Evolutionary conservation across 768 basidiomycete genomes (phyloP), one percentile per base, ranked within the genome.

Genomic region (Naganishia randhawae): DNA sequence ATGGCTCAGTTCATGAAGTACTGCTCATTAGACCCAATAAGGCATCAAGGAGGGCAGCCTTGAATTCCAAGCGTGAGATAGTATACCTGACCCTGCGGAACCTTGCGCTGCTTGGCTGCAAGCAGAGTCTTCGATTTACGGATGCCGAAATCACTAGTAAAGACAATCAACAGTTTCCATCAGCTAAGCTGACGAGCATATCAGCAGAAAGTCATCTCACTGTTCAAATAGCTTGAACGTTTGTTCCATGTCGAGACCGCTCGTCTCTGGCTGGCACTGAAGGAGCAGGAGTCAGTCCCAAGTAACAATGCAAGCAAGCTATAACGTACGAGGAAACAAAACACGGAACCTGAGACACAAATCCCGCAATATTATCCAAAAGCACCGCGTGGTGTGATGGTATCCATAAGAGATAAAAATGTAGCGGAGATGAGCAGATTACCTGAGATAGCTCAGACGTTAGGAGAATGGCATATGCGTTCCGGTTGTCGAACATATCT

Each of bases 381-480:
- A 6, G 89, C 88, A 1, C 89, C 89, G 0, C 87, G 81, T 0
- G 89, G 88, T 1, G 89, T 89, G 72, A 89, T 89, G 37, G 81
- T 80, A 25, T 84, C 82, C 86, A 91, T 90, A 55, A 92, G 84
- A 7, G 87, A 88, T 54, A 90, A 85, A 79, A 90, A 92, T 8
- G 91, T 92, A 19, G 88, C 85, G 7, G 86, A 85, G 73, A 91
- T 89, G 73, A 91, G 82, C 35, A 91, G 82, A 78, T 91, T 92
- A 13, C 84, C 84, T 33, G 84, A 50, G 41, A 42, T 19, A n/a
- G n/a, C n/a, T n/a, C n/a, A n/a, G n/a, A n/a, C n/a, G n/a, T n/a
- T n/a, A n/a, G n/a, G n/a, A n/a, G n/a, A n/a, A n/a, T n/a, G n/a
- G n/a, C n/a, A n/a, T n/a, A n/a, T n/a, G n/a, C n/a, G n/a, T n/a